Evolutionary conservation across 225 moss, liverwort and hornwort species (phyloP), one percentile per base, ranked within the genome.

Genomic region (Pseudisothecium myosuroides): DNA sequence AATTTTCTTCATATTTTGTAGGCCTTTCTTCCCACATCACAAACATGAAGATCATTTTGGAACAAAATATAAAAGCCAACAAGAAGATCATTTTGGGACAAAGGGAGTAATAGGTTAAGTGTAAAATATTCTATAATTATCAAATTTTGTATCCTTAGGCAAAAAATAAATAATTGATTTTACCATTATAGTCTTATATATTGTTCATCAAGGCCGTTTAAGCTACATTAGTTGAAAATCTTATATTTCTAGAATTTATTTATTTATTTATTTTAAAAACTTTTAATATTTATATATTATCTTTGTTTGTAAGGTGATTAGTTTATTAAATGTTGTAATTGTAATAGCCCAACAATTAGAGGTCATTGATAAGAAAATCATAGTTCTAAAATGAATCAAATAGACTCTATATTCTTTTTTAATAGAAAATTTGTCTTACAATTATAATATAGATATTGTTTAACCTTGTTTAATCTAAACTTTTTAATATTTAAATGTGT

Each of bases 251-350:
- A 21, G 0, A 34, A 3, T 41, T 71, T 41, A 0, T 75, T 32
- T 45, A 17, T 32, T 32, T 32, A n/a, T n/a, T n/a, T 2, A 5
- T 5, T 31, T 49, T 7, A 2, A 13, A 12, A 45, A 0, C 0
- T 17, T 50, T 32, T 19, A 4, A 2, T 12, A 12, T 50, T 47
- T 11, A 12, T 50, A 13, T 50, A 2, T 21, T 50, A 0, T 5
- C 0, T 34, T 32, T 50, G 2, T 34, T 50, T 50, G 2, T 2
- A 4, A 19, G 11, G 27, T 50, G 29, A 20, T 32, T 50, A 1
- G 4, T 76, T 49, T 20, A 21, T 13, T 12, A 13, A 49, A 76
- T 49, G 3, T 76, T 21, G 5, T 50, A 21, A 7, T 34, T 0
- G 12, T 50, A 17, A 50, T 50, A 50, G 21, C 2, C 3, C 3